Conservation (phyloP, 1,139 yeast species). For the Kurtzmaniella quercitrusa region DNA sequence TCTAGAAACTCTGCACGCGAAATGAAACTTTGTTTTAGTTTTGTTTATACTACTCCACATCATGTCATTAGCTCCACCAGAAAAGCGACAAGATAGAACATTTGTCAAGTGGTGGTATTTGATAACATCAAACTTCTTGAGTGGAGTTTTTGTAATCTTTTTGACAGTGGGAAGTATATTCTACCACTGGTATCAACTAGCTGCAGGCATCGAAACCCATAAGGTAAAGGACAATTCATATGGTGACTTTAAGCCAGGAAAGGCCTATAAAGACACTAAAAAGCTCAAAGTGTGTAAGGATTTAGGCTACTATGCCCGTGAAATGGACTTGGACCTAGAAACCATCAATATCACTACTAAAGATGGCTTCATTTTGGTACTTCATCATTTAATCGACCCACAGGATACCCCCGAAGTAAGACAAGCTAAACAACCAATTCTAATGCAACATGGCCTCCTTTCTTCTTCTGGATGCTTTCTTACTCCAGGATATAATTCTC, state of each 20-base stretch:
- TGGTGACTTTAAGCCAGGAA: slow-evolving; percentile 23
- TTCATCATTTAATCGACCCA: slow-evolving; percentile 64
- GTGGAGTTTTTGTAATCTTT: slow-evolving; percentile 24
- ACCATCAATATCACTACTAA: slow-evolving; percentile 60
- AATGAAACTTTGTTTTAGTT: background rate
- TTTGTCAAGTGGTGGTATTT: slow-evolving; percentile 19
- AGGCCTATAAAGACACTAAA: slow-evolving; percentile 28
- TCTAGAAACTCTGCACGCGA: too few species aligned
- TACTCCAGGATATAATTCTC: slow-evolving; percentile 70
- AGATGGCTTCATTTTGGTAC: slow-evolving; percentile 72
- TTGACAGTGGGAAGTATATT: slow-evolving; percentile 25
- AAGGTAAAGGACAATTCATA: slow-evolving; percentile 11
- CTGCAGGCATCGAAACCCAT: slow-evolving; percentile 20
- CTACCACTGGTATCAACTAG: slow-evolving; percentile 22
- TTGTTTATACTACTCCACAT: background rate
- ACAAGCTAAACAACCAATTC: slow-evolving; percentile 49
- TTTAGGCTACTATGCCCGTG: slow-evolving; percentile 61
- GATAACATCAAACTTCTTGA: slow-evolving; percentile 24
- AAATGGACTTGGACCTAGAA: slow-evolving; percentile 56
- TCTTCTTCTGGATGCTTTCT: slow-evolving; percentile 85
- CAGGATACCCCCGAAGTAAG: slow-evolving; percentile 29
- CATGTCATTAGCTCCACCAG: background rate
- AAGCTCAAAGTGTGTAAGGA: slow-evolving; percentile 25
- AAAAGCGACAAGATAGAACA: slow-evolving; percentile 12
- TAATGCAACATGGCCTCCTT: slow-evolving; percentile 80